phyloP scores from a whole-genome alignment of 2,329 filamentous ascomycete genomes.

The Nothomitra cinnamomea region DNA sequence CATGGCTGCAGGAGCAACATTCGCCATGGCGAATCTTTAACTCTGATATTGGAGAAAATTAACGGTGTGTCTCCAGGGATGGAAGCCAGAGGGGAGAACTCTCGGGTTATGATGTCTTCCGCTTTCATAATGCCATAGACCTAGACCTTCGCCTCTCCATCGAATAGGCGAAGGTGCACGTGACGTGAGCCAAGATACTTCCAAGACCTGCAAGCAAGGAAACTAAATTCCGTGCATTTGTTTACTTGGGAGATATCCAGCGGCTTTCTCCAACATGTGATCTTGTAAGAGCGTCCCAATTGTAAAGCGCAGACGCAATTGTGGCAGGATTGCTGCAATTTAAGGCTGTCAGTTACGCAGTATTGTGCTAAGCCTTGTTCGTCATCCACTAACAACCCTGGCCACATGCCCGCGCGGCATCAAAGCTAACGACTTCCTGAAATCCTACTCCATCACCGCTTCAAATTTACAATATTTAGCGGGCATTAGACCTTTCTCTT shows the following conservation, averaged over 20 bases:
- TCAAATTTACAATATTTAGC: neutral
- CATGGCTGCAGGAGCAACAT: conserved; percentile 43
- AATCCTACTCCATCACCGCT: neutral
- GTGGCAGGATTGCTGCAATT: neutral
- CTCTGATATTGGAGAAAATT: too few relatives aligned
- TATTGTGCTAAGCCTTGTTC: neutral
- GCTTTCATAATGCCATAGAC: too few relatives aligned
- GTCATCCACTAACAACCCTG: neutral
- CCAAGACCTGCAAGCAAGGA: too few relatives aligned
- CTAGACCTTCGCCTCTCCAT: too few relatives aligned
- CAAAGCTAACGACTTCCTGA: neutral
- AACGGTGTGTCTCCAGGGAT: too few relatives aligned
- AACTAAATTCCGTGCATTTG: too few relatives aligned
- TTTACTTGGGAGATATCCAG: too few relatives aligned
- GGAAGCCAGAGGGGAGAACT: neutral
- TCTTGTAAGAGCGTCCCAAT: neutral
- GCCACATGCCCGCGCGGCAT: neutral
- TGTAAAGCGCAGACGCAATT: neutral
- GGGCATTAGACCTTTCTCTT: neutral
- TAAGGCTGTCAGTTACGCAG: neutral
- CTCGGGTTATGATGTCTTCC: too few relatives aligned
- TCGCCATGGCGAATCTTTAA: conserved; percentile 15
- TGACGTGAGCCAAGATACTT: too few relatives aligned
- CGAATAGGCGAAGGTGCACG: too few relatives aligned
- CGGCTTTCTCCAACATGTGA: too few relatives aligned